Percentiles rank a stretch among this genome's conserved stretches.
Conservation (phyloP, 2,329 filamentous ascomycete genomes). For the Penicillium thymicola region DNA sequence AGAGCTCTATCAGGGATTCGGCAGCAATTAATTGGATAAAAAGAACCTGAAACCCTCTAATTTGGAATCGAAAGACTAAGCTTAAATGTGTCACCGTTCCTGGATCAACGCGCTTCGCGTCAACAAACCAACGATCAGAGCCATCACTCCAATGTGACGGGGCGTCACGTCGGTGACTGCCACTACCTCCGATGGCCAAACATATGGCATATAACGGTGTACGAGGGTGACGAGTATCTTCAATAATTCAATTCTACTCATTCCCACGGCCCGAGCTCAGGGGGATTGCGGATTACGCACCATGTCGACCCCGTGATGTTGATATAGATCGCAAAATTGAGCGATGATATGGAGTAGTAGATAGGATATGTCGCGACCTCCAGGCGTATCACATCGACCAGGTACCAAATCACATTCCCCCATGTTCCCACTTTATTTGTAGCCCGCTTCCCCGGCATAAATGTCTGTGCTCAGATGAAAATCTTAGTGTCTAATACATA, state of each 20-base stretch:
- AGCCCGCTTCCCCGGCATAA: slow-evolving; percentile 9
- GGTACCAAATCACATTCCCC: slow-evolving; percentile 18
- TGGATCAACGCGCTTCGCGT: background rate
- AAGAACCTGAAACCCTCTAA: background rate
- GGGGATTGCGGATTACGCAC: background rate
- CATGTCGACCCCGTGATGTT: background rate
- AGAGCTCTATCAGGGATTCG: background rate
- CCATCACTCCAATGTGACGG: background rate
- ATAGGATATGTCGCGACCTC: background rate
- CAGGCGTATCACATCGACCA: slow-evolving; percentile 7
- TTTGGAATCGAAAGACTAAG: background rate
- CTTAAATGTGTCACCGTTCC: slow-evolving; percentile 1
- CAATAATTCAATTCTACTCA: background rate
- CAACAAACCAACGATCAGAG: slow-evolving; percentile 2
- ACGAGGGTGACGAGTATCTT: background rate
- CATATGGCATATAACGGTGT: background rate
- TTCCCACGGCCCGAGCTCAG: background rate
- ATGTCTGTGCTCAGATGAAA: slow-evolving; percentile 8
- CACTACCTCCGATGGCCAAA: background rate
- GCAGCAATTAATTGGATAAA: background rate
- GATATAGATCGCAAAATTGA: slow-evolving; percentile 6
- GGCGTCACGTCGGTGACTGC: background rate
- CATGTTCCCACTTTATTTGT: slow-evolving; percentile 11
- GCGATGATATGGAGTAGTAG: background rate
- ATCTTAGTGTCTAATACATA: slow-evolving; percentile 4